Percentiles rank a stretch among this genome's conserved stretches.
Conservation (phyloP, 768 basidiomycete genomes). For the Tubosaeta brunneosetosa region DNA sequence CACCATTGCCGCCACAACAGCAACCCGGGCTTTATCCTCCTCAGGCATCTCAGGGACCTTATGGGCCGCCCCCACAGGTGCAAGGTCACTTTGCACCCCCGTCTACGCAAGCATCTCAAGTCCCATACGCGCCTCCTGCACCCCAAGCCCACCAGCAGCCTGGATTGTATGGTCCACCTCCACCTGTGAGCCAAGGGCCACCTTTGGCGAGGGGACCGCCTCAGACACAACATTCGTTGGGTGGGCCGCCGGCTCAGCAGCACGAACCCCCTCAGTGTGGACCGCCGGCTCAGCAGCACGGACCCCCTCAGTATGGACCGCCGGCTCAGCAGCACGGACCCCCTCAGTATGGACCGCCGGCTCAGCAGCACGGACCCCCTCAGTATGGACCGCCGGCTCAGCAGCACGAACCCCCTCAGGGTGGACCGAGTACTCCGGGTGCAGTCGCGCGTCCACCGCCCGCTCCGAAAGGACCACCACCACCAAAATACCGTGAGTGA, state of each 20-base stretch:
- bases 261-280: too few species aligned
- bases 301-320: too few species aligned
- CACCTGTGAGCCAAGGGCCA: slow-evolving; percentile 22
- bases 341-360: too few species aligned
- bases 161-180: slow-evolving; percentile 29
- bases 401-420: slow-evolving; percentile 27
- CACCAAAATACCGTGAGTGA: slow-evolving; percentile 58
- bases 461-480: slow-evolving; percentile 36
- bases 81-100: slow-evolving; percentile 14
- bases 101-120: slow-evolving; percentile 20
- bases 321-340: too few species aligned
- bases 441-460: slow-evolving; percentile 29
- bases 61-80: slow-evolving; percentile 28
- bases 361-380: too few species aligned
- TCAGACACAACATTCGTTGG: slow-evolving; percentile 29
- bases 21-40: slow-evolving; percentile 24
- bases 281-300: too few species aligned
- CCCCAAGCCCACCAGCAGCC: slow-evolving; percentile 13
- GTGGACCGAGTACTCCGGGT: slow-evolving; percentile 24
- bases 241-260: too few species aligned
- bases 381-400: slow-evolving; percentile 22
- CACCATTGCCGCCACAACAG: slow-evolving; percentile 12
- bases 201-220: slow-evolving; percentile 27
- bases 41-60: slow-evolving; percentile 26
- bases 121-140: slow-evolving; percentile 19